phyloP scores from a whole-genome alignment of 2,329 filamentous ascomycete genomes.

The Dothiorella sarmentorum region DNA sequence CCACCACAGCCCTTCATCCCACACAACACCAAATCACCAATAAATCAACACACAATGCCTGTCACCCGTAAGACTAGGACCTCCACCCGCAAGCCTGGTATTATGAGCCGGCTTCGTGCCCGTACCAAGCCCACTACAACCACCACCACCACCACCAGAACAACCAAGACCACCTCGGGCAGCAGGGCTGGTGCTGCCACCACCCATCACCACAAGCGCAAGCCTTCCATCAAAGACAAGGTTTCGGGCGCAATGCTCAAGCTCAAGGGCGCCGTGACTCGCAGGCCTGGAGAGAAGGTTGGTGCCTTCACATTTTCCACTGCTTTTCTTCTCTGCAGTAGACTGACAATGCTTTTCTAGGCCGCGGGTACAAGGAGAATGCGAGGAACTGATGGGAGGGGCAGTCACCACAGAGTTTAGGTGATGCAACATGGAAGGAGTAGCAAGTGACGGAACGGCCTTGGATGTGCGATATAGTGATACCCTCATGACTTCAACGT shows the following conservation, averaged over 20 bases:
- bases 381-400: slow-evolving; percentile 65
- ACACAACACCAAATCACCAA: neutral
- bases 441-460: neutral
- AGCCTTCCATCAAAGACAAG: slow-evolving; percentile 70
- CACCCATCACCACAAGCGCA: slow-evolving; percentile 62
- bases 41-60: slow-evolving; percentile 22
- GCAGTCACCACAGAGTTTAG: slow-evolving; percentile 14
- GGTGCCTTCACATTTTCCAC: neutral
- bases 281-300: slow-evolving; percentile 68
- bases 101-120: slow-evolving; percentile 54
- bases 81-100: slow-evolving; percentile 46
- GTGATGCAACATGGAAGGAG: neutral
- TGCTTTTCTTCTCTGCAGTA: neutral
- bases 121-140: slow-evolving; percentile 29
- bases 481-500: slow-evolving; percentile 2
- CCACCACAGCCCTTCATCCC: slow-evolving; percentile 11
- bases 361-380: slow-evolving; percentile 71
- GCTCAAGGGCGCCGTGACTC: slow-evolving; percentile 66
- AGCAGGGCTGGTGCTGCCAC: neutral
- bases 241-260: slow-evolving; percentile 72
- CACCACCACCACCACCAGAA: slow-evolving; percentile 40
- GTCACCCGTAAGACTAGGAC: slow-evolving; percentile 31
- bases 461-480: slow-evolving; percentile 15
- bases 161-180: slow-evolving; percentile 35
- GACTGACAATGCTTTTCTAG: slow-evolving; percentile 37